Conservation (phyloP, 257 asterid species). For the Cruciata laevipes region DNA sequence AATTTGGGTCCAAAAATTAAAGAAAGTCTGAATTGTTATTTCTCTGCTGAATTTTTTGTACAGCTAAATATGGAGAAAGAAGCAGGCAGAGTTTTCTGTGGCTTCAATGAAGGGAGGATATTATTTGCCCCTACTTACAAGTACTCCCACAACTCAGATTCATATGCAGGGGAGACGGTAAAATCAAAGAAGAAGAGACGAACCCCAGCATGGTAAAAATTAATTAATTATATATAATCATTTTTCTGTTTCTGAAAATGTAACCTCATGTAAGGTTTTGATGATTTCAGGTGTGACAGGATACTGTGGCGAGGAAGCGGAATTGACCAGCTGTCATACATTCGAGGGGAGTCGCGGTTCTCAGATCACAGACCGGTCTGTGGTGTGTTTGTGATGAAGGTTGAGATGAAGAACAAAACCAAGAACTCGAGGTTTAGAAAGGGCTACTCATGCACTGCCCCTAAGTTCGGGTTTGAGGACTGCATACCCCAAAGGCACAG, state of each 20-base stretch:
- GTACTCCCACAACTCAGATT: conserved; percentile 70
- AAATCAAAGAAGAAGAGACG: conserved; percentile 83
- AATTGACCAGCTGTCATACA: conserved; percentile 57
- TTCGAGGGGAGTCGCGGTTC: conserved; percentile 78
- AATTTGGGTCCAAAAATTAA: background rate
- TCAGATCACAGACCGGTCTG: conserved; percentile 89
- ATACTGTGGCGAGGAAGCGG: conserved; percentile 73
- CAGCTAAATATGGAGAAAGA: conserved; percentile 72
- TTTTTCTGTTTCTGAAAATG: too few relatives aligned
- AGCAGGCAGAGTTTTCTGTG: conserved; percentile 76
- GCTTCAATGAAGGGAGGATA: conserved; percentile 85
- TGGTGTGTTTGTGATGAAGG: conserved; percentile 55
- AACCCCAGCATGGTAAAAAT: conserved; percentile 78
- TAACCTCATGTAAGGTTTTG: too few relatives aligned
- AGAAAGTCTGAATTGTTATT: background rate
- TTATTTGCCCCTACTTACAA: conserved; percentile 87
- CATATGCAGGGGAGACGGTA: conserved; percentile 66
- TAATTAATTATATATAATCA: too few relatives aligned
- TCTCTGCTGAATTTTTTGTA: background rate
- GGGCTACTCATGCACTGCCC: conserved; percentile 55
- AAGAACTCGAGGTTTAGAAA: conserved; percentile 34
- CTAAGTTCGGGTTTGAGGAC: conserved; percentile 40
- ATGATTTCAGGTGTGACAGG: conserved; percentile 75
- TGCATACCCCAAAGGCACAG: conserved; percentile 49
- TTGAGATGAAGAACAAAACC: conserved; percentile 40